phyloP scores from a whole-genome alignment of 768 basidiomycete species.

The Trametes elegans region DNA sequence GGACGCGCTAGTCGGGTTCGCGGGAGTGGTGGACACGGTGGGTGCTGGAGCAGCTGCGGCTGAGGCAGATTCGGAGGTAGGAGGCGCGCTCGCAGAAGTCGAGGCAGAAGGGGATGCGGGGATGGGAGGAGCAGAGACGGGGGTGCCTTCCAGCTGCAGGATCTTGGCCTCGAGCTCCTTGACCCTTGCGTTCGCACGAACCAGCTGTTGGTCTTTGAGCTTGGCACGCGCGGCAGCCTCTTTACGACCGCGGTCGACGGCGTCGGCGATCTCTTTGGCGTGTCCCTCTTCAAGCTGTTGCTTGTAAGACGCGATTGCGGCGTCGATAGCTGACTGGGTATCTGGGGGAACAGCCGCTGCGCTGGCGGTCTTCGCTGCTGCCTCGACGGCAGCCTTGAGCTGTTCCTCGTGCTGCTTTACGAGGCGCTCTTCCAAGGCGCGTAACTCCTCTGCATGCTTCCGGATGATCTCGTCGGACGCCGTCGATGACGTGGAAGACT shows the following conservation, averaged over 20 bases:
- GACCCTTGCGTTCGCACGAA: conserved; percentile 54
- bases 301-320: conserved; percentile 44
- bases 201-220: conserved; percentile 70
- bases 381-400: conserved; percentile 51
- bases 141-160: conserved; percentile 51
- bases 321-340: conserved; percentile 48
- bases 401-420: conserved; percentile 51
- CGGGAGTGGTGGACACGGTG: not conserved
- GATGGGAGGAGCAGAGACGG: conserved; percentile 35
- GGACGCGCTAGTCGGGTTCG: conserved; percentile 19
- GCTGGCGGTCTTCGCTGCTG: conserved; percentile 37
- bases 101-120: conserved; percentile 10
- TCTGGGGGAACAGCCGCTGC: conserved; percentile 28
- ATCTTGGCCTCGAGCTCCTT: conserved; percentile 71
- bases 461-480: conserved; percentile 41
- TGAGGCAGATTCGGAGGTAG: too few relatives aligned
- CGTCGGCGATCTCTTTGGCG: conserved; percentile 56
- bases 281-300: conserved; percentile 53
- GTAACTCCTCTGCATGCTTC: conserved; percentile 61
- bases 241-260: conserved; percentile 67
- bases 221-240: conserved; percentile 61
- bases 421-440: conserved; percentile 51
- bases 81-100: too few relatives aligned
- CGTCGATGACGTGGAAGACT: conserved; percentile 27
- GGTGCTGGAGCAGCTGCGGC: conserved; percentile 18